phyloP scores from a whole-genome alignment of 2,329 filamentous ascomycete species.

The Fusarium poae region DNA sequence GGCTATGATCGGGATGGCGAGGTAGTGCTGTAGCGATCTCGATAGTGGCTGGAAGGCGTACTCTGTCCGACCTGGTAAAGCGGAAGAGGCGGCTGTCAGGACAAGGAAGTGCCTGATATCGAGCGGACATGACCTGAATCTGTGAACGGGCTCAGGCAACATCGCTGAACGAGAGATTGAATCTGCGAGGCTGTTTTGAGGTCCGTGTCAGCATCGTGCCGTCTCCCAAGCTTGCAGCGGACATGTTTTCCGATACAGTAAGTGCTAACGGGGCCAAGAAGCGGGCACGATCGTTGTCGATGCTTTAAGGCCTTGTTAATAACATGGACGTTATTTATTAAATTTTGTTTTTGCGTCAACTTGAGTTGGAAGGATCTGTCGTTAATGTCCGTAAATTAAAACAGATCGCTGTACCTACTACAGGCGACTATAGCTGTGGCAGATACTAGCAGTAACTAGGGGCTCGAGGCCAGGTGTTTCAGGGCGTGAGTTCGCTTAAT shows the following conservation, averaged over 20 bases:
- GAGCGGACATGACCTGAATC: constrained; percentile 8
- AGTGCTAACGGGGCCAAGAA: neutral
- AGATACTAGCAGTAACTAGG: neutral
- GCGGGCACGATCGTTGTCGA: neutral
- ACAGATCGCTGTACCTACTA: constrained; percentile 1
- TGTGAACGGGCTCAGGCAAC: constrained; percentile 8
- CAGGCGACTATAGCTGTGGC: neutral
- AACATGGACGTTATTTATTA: neutral
- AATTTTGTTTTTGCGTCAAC: constrained; percentile 14
- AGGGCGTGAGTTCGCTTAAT: constrained; percentile 39
- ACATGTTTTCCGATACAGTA: neutral
- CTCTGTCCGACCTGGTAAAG: constrained; percentile 11
- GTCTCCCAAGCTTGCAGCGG: neutral
- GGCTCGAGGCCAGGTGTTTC: constrained; percentile 27
- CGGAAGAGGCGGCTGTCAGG: constrained; percentile 11
- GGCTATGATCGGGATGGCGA: constrained; percentile 2
- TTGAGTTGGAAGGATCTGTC: neutral
- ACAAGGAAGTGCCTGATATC: constrained; percentile 18
- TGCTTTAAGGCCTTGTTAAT: neutral
- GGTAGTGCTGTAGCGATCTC: constrained; percentile 16
- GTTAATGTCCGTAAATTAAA: constrained; percentile 6
- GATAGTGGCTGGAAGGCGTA: constrained; percentile 22
- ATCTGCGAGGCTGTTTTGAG: constrained; percentile 24
- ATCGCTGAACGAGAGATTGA: neutral
- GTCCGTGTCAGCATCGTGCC: constrained; percentile 15